Conservation (phyloP, 2,329 filamentous ascomycete species). For the Colletotrichum sp. region DNA sequence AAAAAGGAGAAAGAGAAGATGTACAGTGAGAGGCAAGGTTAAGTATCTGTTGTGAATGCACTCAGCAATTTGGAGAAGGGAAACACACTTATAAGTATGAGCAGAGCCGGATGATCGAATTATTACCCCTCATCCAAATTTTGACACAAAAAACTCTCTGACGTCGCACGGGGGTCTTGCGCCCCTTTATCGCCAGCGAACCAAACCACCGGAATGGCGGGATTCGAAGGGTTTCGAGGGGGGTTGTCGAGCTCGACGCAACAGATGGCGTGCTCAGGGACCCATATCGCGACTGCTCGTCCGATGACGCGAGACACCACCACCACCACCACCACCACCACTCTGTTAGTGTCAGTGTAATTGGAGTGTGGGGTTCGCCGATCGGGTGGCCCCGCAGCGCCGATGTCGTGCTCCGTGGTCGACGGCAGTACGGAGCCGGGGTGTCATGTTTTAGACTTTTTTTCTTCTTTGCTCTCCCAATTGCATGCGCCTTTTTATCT, state of each 20-base stretch:
- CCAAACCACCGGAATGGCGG: neutral
- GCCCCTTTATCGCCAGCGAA: neutral
- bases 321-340: neutral
- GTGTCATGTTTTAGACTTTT: neutral
- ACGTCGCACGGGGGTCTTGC: neutral
- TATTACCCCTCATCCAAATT: neutral
- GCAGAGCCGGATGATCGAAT: neutral
- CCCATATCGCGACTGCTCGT: slow-evolving; percentile 19
- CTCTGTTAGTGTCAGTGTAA: neutral
- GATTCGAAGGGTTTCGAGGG: neutral
- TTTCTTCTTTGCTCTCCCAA: neutral
- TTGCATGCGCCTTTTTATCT: neutral
- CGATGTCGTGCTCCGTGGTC: slow-evolving; percentile 7
- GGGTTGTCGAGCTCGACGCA: slow-evolving; percentile 15
- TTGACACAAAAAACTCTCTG: neutral
- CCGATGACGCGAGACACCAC: slow-evolving; percentile 19
- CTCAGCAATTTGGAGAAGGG: neutral
- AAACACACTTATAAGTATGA: neutral
- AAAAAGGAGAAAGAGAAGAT: neutral
- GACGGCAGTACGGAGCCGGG: neutral
- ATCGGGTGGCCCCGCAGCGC: neutral
- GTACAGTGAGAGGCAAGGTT: neutral
- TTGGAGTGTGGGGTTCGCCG: neutral
- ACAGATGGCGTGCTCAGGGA: slow-evolving; percentile 20
- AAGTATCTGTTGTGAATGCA: neutral